Base-by-base conservation (phyloP, 1,284 basidiomycete genomes). In the Boletus sp. region DNA sequence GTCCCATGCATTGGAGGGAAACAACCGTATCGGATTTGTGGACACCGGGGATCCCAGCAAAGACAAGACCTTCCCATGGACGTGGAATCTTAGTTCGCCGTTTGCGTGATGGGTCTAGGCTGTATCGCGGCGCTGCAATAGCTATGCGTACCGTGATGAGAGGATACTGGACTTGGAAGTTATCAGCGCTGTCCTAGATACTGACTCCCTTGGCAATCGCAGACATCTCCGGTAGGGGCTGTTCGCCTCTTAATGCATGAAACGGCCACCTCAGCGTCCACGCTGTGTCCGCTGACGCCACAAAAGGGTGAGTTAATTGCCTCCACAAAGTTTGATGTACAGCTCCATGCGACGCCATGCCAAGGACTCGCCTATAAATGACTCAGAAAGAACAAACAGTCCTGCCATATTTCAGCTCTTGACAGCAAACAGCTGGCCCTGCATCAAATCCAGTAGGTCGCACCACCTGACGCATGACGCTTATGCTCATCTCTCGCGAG, bases 351-450 rank as follows among this genome's bases (percentile, higher is more conserved):
- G 37, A 29, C 13, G 14, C 40, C 33, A 36, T 22, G 17, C 27
- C 16, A 16, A 46, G 38, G 47, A 37, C 39, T n/a, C 33, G 22
- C 47, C 41, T 56, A 56, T 57, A 56, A 44, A 51, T 54, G 41
- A 12, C 35, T 19, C 35, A 4, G 22, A 6, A 9, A 22, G 14
- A 22, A 26, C 16, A 14, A 20, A 23, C 9, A 17, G 25, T 14
- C 25, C 20, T 5, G 10, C 16, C 27, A 44, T 13, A 35, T 33
- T 20, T 25, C 12, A 19, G 13, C 5, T 12, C 32, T 34, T 6
- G 16, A 5, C n/a, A 16, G 30, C n/a, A 8, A 32, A 32, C 14
- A 14, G 14, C 30, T 14, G 8, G 8, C 13, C 8, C 23, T 23
- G 9, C 32, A 3, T 22, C 23, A 41, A 9, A 22, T 23, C 34